phyloP scores from a whole-genome alignment of 116 monocot species.

The Phalaenopsis hybrid region DNA sequence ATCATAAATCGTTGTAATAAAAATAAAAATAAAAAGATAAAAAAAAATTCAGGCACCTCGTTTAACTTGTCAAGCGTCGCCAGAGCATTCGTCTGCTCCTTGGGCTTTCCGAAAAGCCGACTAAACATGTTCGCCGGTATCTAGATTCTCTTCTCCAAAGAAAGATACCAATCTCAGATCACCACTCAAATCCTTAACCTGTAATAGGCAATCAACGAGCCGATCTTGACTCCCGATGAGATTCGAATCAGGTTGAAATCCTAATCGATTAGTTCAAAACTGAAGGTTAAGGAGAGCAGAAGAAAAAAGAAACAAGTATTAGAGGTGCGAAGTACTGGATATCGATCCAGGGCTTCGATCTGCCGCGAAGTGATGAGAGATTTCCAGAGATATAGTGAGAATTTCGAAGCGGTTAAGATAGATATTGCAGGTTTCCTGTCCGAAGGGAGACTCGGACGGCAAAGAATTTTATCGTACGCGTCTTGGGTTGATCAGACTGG shows the following conservation, averaged over 20 bases:
- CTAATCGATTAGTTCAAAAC: slow-evolving; percentile 1
- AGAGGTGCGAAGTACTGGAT: neutral
- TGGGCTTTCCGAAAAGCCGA: slow-evolving; percentile 63
- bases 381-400: neutral
- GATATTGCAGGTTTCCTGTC: neutral
- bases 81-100: slow-evolving; percentile 63
- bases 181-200: slow-evolving; percentile 1
- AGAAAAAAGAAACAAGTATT: neutral
- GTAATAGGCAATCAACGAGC: neutral
- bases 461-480: neutral
- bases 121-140: slow-evolving; percentile 36
- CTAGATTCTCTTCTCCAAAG: slow-evolving; percentile 1
- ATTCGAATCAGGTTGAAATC: neutral
- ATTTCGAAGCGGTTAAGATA: neutral
- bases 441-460: neutral
- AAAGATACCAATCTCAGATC: neutral
- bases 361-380: neutral
- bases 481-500: too few relatives aligned
- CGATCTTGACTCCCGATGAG: neutral
- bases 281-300: neutral
- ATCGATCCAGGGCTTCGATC: neutral
- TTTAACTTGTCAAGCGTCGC: slow-evolving; percentile 68
- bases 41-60: slow-evolving; percentile 30
- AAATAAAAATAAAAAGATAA: neutral
- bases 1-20: neutral